phyloP scores from a whole-genome alignment of 495 filamentous ascomycete genomes.

The Penicillium riverlandense region DNA sequence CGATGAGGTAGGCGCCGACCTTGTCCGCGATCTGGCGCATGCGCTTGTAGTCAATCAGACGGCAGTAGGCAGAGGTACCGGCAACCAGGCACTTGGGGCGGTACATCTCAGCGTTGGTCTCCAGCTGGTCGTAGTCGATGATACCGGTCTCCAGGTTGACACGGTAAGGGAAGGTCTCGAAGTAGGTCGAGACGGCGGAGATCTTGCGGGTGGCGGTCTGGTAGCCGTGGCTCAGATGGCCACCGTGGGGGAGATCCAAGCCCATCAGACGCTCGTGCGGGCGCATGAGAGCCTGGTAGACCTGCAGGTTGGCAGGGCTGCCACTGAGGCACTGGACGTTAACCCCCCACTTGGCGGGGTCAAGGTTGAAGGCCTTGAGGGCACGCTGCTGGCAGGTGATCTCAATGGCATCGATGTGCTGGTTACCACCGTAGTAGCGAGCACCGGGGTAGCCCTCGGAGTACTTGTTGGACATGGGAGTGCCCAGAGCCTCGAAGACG shows the following conservation, averaged over 20 bases:
- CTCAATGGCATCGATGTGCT: slow-evolving; percentile 97
- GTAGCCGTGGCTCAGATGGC: slow-evolving; percentile 97
- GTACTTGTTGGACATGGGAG: slow-evolving; percentile 99
- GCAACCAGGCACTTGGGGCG: slow-evolving; percentile 93
- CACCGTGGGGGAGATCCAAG: slow-evolving; percentile 93
- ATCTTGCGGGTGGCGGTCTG: slow-evolving; percentile 83
- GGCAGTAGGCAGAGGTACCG: slow-evolving; percentile 97
- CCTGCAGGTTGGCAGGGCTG: slow-evolving; percentile 89
- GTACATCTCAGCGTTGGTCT: slow-evolving; percentile 90
- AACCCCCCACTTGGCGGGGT: slow-evolving; percentile 90
- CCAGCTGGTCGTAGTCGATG: slow-evolving; percentile 92
- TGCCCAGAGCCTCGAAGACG: slow-evolving; percentile 91
- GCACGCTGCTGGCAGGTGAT: slow-evolving; percentile 93
- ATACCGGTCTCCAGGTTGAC: slow-evolving; percentile 87
- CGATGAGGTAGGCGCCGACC: slow-evolving; percentile 88
- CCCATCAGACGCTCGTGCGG: slow-evolving; percentile 97
- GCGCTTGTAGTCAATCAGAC: slow-evolving; percentile 91
- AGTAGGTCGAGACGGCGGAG: slow-evolving; percentile 89
- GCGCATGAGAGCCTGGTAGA: slow-evolving; percentile 98
- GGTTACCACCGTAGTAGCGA: slow-evolving; percentile 98
- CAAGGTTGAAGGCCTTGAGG: slow-evolving; percentile 82
- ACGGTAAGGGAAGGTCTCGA: slow-evolving; percentile 90
- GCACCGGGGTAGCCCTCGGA: slow-evolving; percentile 97
- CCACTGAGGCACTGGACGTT: slow-evolving; percentile 95
- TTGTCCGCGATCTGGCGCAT: slow-evolving; percentile 97